Evolutionary conservation across 805 yeast genomes (phyloP).

Genomic region (Ogataea angusta): DNA sequence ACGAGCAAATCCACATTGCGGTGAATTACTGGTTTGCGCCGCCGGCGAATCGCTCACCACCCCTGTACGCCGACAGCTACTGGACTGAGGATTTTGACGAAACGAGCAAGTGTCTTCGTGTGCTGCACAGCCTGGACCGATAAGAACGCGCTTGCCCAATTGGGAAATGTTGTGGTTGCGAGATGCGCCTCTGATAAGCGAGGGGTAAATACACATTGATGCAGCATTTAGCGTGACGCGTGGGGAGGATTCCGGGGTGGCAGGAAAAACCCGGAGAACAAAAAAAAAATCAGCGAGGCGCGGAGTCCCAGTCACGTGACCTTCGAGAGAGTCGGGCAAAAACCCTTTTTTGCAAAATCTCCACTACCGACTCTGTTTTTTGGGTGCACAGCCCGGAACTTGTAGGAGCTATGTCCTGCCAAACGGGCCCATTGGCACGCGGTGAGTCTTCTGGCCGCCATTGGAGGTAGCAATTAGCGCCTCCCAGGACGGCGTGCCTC

Average conservation of each 20-base stretch:
- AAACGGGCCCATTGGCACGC: no score
- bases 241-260: conserved; percentile 1
- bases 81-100: conserved; percentile 53
- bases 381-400: not conserved
- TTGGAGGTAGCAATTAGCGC: no score
- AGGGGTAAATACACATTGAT: not conserved
- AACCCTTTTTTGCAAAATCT: not conserved
- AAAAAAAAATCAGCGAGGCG: no score
- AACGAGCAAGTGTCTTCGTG: conserved; percentile 35
- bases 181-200: not conserved
- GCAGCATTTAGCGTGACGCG: not conserved
- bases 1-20: conserved; percentile 50
- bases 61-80: conserved; percentile 46
- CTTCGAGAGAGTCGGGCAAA: not conserved
- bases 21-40: conserved; percentile 76
- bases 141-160: conserved; percentile 2
- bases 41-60: conserved; percentile 40
- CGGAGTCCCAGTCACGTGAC: not conserved
- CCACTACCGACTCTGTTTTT: not conserved
- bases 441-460: no score
- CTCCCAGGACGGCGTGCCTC: no score
- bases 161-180: conserved; percentile 2
- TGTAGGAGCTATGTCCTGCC: no score
- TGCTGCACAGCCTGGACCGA: conserved; percentile 6
- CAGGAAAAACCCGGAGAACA: no score